Conservation (phyloP, 768 basidiomycete genomes). For the Clathrus columnatus region DNA sequence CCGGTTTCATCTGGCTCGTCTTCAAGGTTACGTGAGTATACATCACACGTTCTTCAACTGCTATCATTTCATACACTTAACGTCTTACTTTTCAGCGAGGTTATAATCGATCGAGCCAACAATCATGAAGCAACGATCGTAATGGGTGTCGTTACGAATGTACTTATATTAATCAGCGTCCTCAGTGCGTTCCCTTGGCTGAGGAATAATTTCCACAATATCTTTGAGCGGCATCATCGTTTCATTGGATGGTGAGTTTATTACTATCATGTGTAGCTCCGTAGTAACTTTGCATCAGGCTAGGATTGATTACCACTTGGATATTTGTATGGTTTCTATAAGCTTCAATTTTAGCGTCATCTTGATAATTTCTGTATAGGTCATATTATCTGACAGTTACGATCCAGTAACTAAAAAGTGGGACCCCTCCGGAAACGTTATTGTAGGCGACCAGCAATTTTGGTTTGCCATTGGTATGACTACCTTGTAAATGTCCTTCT, state of each 20-base stretch:
- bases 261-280: neutral
- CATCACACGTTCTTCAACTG: neutral
- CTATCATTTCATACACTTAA: neutral
- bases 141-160: constrained; percentile 51
- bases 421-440: constrained; percentile 42
- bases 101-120: constrained; percentile 39
- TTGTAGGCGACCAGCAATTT: constrained; percentile 65
- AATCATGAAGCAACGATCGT: constrained; percentile 50
- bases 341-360: constrained; percentile 33
- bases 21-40: constrained; percentile 35
- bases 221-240: constrained; percentile 74
- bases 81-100: constrained; percentile 28
- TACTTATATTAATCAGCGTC: constrained; percentile 50
- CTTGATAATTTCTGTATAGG: constrained; percentile 47
- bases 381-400: constrained; percentile 58
- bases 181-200: constrained; percentile 71
- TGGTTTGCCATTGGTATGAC: constrained; percentile 74
- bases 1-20: constrained; percentile 62
- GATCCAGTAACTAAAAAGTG: constrained; percentile 46
- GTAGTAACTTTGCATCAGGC: constrained; percentile 10
- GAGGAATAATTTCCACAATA: constrained; percentile 71
- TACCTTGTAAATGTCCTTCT: constrained; percentile 41
- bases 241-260: constrained; percentile 58
- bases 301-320: constrained; percentile 44
- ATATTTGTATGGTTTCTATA: constrained; percentile 29